Conservation (phyloP, 2,329 filamentous ascomycete species). For the Davidsoniella virescens region DNA sequence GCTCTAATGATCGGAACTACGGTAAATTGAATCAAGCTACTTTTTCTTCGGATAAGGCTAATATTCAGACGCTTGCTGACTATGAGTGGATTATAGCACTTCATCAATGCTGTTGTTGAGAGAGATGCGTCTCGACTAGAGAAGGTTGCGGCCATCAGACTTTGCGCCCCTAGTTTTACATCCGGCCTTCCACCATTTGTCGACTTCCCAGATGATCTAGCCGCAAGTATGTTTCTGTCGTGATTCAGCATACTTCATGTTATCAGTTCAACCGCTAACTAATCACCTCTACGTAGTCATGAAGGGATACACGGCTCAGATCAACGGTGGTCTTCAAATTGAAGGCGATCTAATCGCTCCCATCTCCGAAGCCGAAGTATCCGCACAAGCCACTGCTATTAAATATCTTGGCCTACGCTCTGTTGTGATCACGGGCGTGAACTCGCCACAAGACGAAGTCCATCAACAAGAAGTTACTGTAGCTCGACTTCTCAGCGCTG, state of each 20-base stretch:
- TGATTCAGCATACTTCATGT: not conserved
- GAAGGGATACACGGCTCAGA: slow-evolving; percentile 15
- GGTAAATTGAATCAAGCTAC: not conserved
- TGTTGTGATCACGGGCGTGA: slow-evolving; percentile 40
- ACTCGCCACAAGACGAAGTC: slow-evolving; percentile 38
- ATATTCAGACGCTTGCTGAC: too few relatives aligned
- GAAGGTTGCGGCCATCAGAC: slow-evolving; percentile 35
- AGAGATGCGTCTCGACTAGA: slow-evolving; percentile 31
- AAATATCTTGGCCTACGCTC: slow-evolving; percentile 19
- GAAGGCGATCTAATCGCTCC: slow-evolving; percentile 15
- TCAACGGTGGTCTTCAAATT: slow-evolving; percentile 16
- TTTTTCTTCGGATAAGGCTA: not conserved
- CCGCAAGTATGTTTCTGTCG: not conserved
- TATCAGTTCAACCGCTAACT: not conserved
- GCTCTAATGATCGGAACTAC: slow-evolving; percentile 39
- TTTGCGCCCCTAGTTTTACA: slow-evolving; percentile 27
- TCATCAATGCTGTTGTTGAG: slow-evolving; percentile 42
- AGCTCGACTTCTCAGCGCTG: slow-evolving; percentile 24
- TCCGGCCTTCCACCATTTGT: slow-evolving; percentile 33
- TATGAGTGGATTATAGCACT: slow-evolving; percentile 22
- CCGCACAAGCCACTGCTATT: slow-evolving; percentile 15
- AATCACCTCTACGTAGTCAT: slow-evolving; percentile 9
- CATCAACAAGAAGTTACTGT: slow-evolving; percentile 35
- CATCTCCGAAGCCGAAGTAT: slow-evolving; percentile 11
- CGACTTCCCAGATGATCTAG: slow-evolving; percentile 35